These are phyloP conservation scores for Fusarium keratoplasticum DNA, from an alignment of 2,329 filamentous ascomycete genomes.

Conservation along the genomic window DNA sequence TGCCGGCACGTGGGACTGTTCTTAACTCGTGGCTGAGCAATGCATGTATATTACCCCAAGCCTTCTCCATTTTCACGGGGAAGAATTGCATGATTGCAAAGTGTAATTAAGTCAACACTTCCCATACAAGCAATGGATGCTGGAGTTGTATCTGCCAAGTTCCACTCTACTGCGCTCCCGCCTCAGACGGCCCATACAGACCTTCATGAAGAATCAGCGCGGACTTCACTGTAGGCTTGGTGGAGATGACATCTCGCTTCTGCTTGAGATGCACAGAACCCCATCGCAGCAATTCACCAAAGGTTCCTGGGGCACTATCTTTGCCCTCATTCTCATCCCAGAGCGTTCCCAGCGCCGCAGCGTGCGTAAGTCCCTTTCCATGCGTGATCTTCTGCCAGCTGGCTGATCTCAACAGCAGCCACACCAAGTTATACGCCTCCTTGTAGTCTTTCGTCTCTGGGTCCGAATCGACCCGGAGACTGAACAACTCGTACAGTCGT, in stretches of 20 bases:
- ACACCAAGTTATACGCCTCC: slow-evolving; percentile 19
- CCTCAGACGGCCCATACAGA: neutral
- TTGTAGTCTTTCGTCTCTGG: slow-evolving; percentile 19
- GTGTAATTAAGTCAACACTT: neutral
- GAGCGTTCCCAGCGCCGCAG: slow-evolving; percentile 5
- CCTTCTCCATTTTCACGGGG: neutral
- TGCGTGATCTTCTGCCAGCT: slow-evolving; percentile 31
- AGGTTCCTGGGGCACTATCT: slow-evolving; percentile 17
- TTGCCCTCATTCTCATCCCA: slow-evolving; percentile 29
- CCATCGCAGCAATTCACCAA: slow-evolving; percentile 21
- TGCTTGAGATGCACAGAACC: slow-evolving; percentile 14
- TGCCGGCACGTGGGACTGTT: neutral
- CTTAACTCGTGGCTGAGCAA: neutral
- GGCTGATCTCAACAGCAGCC: slow-evolving; percentile 11
- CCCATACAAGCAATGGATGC: neutral
- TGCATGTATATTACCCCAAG: neutral
- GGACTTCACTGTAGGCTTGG: slow-evolving; percentile 5
- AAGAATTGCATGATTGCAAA: neutral
- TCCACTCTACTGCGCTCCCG: neutral
- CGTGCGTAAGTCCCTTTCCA: slow-evolving; percentile 13
- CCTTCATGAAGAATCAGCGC: slow-evolving; percentile 7
- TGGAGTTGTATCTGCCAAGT: neutral
- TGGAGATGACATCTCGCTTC: slow-evolving; percentile 8
- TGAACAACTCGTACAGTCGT: slow-evolving; percentile 6
- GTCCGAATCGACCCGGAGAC: neutral